Conservation (phyloP, 257 asterid genomes). For the Catharanthus roseus region DNA sequence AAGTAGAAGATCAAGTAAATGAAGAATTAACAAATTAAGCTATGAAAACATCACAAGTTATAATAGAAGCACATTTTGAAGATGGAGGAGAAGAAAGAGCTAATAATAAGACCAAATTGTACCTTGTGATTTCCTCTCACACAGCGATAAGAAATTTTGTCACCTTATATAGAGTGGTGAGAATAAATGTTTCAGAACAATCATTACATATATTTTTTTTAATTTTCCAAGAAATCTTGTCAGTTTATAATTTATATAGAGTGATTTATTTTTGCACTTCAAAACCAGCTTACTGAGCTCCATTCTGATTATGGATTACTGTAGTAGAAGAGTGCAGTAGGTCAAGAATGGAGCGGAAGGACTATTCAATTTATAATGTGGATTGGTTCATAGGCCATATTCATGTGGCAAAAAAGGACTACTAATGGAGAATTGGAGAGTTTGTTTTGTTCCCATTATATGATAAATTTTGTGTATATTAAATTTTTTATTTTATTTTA, state of each 20-base stretch:
- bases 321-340: background rate
- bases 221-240: too few species aligned
- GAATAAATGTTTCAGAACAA: background rate
- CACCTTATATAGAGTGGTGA: background rate
- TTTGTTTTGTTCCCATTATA: too few species aligned
- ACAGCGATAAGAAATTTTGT: background rate
- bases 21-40: too few species aligned
- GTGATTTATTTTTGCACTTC: slow-evolving; percentile 13
- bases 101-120: background rate
- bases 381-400: background rate
- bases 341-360: slow-evolving; percentile 11
- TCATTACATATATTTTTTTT: slow-evolving; percentile 2
- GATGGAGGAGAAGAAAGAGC: too few species aligned
- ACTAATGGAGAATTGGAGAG: too few species aligned
- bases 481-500: too few species aligned
- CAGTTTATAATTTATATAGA: too few species aligned
- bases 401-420: background rate
- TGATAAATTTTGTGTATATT: too few species aligned
- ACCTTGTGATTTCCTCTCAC: background rate
- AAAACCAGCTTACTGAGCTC: slow-evolving; percentile 11
- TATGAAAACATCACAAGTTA: too few species aligned
- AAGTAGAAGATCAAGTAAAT: too few species aligned
- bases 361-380: background rate
- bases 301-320: background rate
- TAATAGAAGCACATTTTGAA: too few species aligned